phyloP scores from a whole-genome alignment of 495 filamentous ascomycete species.

The Friedmanniomyces simplex region DNA sequence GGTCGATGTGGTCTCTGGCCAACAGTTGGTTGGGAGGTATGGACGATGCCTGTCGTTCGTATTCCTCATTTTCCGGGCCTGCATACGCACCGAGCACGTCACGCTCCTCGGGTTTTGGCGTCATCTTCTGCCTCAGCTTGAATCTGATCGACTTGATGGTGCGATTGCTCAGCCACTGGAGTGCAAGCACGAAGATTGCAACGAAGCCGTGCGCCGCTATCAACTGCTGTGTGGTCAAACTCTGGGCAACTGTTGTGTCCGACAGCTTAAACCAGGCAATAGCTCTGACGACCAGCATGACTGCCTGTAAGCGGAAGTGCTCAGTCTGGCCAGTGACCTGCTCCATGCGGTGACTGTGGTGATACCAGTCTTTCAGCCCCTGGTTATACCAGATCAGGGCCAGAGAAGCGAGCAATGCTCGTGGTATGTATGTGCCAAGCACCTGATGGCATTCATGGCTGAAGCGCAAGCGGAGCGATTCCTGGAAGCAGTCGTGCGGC shows the following conservation, averaged over 20 bases:
- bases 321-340: conserved; percentile 11
- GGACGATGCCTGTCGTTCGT: conserved; percentile 11
- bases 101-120: conserved; percentile 11
- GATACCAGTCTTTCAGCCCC: conserved; percentile 15
- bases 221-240: conserved; percentile 3
- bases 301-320: conserved; percentile 11
- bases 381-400: conserved; percentile 19
- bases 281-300: conserved; percentile 5
- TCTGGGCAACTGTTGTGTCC: not conserved
- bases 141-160: conserved; percentile 9
- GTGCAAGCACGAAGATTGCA: not conserved
- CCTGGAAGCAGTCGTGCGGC: conserved; percentile 1
- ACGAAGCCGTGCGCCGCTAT: conserved; percentile 12
- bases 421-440: conserved; percentile 1
- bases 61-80: conserved; percentile 8
- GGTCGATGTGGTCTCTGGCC: conserved; percentile 3
- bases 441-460: not conserved
- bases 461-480: not conserved
- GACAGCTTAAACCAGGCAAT: conserved; percentile 11
- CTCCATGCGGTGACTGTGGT: conserved; percentile 17
- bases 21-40: conserved; percentile 13
- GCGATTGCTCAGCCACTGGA: conserved; percentile 11
- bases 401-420: conserved; percentile 1
- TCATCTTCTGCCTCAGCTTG: conserved; percentile 13
- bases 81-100: conserved; percentile 18